Base-by-base conservation (phyloP, 1,139 yeast genomes). In the Komagataea norvegica region DNA sequence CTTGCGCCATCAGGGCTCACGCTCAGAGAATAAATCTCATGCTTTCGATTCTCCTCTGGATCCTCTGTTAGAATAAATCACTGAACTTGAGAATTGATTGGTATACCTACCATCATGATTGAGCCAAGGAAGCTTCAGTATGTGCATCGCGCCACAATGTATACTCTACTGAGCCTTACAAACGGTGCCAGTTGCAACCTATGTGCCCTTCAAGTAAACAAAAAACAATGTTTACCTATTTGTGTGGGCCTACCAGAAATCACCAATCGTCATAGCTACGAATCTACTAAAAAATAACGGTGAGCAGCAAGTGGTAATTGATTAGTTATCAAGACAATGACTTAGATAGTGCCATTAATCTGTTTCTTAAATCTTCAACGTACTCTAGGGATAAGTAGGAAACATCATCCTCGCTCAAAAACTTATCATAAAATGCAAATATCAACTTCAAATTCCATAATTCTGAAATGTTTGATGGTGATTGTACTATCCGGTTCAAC, bases 101-200 rank as follows among this genome's bases (percentile, higher is more conserved):
- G 4, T 24, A 20, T 8, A 35, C 49, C 8, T 62, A 76, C 84
- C 80, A 45, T 65, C 68, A 55, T 84, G 93, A 17, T 76, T 75
- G 45, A 87, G 70, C 95, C 95, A 87, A 33, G 95, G 91, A 24
- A 86, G 79, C 62, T 85, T 86, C 16, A 85, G 61, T 22, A 86
- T 71, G 55, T 77, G 81, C 96, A 86, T 86, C 26, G 20, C 23
- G 13, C 26, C 13, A 14, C n/a, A 21, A 21, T 8, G 24, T 11
- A 21, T 21, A 21, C 11, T 8, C 24, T 21, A 8, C 10, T 21
- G 10, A 21, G 11, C 24, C 11, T 21, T n/a, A n/a, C n/a, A n/a
- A n/a, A n/a, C n/a, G n/a, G n/a, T n/a, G n/a, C n/a, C n/a, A n/a
- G n/a, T n/a, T n/a, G n/a, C n/a, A n/a, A n/a, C n/a, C n/a, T n/a